A percentile compares a stretch with the other conserved stretches of the same genome.
These are phyloP conservation scores for Aureobasidium namibiae DNA, from an alignment of 2,329 filamentous ascomycete genomes.

Conservation along the genomic window DNA sequence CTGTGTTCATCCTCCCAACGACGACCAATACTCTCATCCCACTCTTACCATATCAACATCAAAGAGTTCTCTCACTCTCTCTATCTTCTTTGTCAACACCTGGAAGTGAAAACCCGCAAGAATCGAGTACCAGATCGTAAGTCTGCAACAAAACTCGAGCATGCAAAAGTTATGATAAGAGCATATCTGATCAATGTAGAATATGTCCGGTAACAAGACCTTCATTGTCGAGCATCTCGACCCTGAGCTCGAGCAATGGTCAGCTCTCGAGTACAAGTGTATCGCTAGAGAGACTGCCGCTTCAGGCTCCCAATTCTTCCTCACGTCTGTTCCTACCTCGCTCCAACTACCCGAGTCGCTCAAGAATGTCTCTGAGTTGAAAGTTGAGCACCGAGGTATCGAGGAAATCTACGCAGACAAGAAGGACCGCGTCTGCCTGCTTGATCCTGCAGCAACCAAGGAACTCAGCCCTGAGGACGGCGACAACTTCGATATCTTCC, in stretches of 20 bases:
- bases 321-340: constrained; percentile 67
- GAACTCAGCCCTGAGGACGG: constrained; percentile 81
- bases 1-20: background rate
- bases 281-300: constrained; percentile 75
- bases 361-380: constrained; percentile 52
- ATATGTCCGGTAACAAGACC: constrained; percentile 40
- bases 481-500: constrained; percentile 75
- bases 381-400: constrained; percentile 63
- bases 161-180: background rate
- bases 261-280: constrained; percentile 79
- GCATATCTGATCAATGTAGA: background rate
- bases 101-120: background rate
- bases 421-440: constrained; percentile 72
- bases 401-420: constrained; percentile 68
- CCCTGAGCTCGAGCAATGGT: constrained; percentile 89
- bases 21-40: background rate
- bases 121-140: background rate
- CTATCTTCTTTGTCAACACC: background rate
- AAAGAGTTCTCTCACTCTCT: background rate
- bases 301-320: constrained; percentile 60
- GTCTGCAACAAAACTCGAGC: background rate
- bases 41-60: background rate
- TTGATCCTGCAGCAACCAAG: constrained; percentile 75
- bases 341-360: constrained; percentile 56
- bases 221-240: constrained; percentile 97